Conservation (phyloP, 164 flowering plant species). For the Buxus sempervirens region DNA sequence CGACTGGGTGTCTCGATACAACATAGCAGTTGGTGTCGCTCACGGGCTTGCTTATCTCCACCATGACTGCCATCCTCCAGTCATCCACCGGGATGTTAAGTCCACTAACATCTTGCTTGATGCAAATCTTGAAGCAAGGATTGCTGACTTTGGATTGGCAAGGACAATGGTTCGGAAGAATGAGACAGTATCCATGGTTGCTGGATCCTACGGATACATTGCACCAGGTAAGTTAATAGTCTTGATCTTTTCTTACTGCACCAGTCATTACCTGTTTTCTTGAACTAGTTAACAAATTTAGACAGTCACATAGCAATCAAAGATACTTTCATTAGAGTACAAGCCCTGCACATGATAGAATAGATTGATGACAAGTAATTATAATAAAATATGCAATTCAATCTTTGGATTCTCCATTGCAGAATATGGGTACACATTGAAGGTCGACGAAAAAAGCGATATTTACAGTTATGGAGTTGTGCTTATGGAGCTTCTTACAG, state of each 20-base stretch:
- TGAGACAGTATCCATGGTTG: conserved; percentile 84
- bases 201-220: conserved; percentile 96
- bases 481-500: conserved; percentile 80
- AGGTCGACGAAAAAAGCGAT: conserved; percentile 88
- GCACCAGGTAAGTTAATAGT: conserved; percentile 73
- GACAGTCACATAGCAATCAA: too few species aligned
- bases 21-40: conserved; percentile 83
- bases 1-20: conserved; percentile 91
- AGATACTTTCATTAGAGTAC: too few species aligned
- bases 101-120: conserved; percentile 89
- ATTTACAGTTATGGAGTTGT: conserved; percentile 94
- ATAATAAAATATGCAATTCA: background rate
- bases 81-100: conserved; percentile 92
- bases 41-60: conserved; percentile 96
- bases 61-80: conserved; percentile 88
- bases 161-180: conserved; percentile 69
- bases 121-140: conserved; percentile 69
- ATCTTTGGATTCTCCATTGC: conserved; percentile 13
- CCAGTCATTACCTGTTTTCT: background rate
- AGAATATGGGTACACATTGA: conserved; percentile 93
- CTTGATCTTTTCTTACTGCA: background rate
- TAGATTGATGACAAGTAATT: background rate
- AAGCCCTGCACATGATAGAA: too few species aligned
- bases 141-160: conserved; percentile 95
- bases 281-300: background rate